Conservation (phyloP, 352 stramenopile species). For the Phytophthora boehmeriae region DNA sequence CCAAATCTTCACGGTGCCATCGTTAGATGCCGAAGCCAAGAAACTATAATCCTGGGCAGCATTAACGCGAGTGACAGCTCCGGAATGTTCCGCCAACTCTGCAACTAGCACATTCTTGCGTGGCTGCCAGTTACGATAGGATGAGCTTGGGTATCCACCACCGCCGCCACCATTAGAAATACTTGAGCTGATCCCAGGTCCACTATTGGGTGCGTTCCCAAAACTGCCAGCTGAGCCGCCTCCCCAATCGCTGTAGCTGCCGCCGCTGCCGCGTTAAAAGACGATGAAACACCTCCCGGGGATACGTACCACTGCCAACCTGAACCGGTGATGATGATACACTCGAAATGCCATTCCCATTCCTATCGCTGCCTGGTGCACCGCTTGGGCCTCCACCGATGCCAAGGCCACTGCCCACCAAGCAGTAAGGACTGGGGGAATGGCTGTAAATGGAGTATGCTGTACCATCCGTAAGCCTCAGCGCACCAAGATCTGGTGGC, state of each 20-base stretch:
- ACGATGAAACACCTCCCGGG: constrained; percentile 20
- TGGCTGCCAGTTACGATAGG: constrained; percentile 81
- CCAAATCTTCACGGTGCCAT: constrained; percentile 97
- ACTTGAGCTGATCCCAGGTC: constrained; percentile 31
- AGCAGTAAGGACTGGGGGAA: constrained; percentile 64
- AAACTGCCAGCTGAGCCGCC: constrained; percentile 34
- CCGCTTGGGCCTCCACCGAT: constrained; percentile 13
- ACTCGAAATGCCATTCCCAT: constrained; percentile 25
- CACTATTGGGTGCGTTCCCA: constrained; percentile 25
- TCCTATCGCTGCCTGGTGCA: constrained; percentile 37
- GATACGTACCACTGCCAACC: constrained; percentile 35
- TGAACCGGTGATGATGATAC: constrained; percentile 33
- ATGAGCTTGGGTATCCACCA: constrained; percentile 49
- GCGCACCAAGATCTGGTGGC: constrained; percentile 87
- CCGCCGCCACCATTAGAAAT: constrained; percentile 31
- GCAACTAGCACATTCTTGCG: constrained; percentile 85
- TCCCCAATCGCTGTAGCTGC: constrained; percentile 42
- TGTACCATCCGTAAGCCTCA: constrained; percentile 71
- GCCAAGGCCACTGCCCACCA: constrained; percentile 24
- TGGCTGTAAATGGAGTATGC: constrained; percentile 85
- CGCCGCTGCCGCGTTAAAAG: constrained; percentile 31
- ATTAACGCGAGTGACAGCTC: constrained; percentile 92
- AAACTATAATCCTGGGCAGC: constrained; percentile 96
- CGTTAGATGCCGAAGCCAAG: constrained; percentile 95
- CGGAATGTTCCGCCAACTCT: constrained; percentile 92